Conservation (phyloP, 139 green algal genomes). For the Haematococcus sp. region DNA sequence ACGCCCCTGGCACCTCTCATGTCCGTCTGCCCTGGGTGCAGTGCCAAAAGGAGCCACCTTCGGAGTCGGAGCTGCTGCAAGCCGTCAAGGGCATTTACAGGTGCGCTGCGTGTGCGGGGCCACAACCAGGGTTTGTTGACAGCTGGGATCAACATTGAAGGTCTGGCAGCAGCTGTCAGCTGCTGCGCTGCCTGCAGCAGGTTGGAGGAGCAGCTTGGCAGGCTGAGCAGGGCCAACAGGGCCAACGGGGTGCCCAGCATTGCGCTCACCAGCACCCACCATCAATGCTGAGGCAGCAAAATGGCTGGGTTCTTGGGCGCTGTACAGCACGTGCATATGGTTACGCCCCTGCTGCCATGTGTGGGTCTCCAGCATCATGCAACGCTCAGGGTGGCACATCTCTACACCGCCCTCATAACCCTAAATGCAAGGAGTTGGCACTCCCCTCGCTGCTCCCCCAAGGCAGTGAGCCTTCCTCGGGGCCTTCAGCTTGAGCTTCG, state of each 20-base stretch:
- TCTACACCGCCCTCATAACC: slow-evolving; percentile 8
- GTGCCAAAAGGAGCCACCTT: slow-evolving; percentile 41
- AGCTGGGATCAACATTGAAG: neutral
- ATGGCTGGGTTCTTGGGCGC: too few species aligned
- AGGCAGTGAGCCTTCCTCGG: neutral
- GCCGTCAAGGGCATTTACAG: slow-evolving; percentile 38
- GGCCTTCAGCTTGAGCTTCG: neutral
- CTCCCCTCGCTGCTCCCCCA: neutral
- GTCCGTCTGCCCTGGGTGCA: slow-evolving; percentile 60
- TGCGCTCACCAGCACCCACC: neutral
- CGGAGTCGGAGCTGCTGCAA: slow-evolving; percentile 40
- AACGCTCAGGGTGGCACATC: slow-evolving; percentile 4
- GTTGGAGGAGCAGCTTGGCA: too few species aligned
- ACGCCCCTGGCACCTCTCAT: slow-evolving; percentile 8
- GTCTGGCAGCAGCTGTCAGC: too few species aligned
- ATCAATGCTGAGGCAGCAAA: too few species aligned
- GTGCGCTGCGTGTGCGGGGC: too few species aligned
- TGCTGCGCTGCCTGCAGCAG: too few species aligned
- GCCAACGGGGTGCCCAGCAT: too few species aligned
- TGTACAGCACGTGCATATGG: neutral
- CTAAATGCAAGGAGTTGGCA: neutral
- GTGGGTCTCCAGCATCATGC: neutral
- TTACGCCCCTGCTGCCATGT: slow-evolving; percentile 1
- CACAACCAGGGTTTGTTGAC: too few species aligned
- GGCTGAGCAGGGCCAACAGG: too few species aligned